Percentiles rank a stretch among this genome's conserved stretches.
Evolutionary conservation across 208 protist species (phyloP).

Genomic region (Endotrypanum monterogeii): DNA sequence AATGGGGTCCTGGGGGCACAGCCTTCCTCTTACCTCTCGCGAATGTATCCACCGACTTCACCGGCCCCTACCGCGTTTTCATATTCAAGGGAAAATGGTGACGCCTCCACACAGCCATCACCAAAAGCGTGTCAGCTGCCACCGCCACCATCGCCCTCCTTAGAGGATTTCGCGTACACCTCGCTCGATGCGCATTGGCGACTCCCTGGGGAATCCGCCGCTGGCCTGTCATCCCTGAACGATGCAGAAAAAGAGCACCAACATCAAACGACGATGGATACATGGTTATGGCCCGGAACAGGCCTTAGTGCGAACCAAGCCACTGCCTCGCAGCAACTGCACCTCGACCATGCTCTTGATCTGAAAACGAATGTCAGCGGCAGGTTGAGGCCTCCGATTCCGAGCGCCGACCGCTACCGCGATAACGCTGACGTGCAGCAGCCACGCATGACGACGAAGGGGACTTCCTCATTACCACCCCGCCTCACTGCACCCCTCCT

Average conservation of each 20-base stretch:
- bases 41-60: background rate
- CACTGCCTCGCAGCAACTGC: conserved; percentile 10
- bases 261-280: conserved; percentile 27
- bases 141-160: conserved; percentile 2
- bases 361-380: background rate
- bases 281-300: conserved; percentile 18
- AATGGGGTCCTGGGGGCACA: background rate
- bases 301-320: background rate
- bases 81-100: background rate
- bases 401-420: conserved; percentile 19
- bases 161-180: background rate
- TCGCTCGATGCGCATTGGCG: conserved; percentile 19
- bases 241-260: conserved; percentile 12
- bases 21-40: background rate
- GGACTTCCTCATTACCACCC: conserved; percentile 9
- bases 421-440: background rate
- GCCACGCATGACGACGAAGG: conserved; percentile 23
- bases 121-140: conserved; percentile 15
- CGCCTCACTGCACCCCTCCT: conserved; percentile 8
- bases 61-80: background rate
- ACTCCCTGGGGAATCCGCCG: background rate
- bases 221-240: background rate
- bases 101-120: background rate
- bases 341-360: conserved; percentile 6
- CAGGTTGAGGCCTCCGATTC: conserved; percentile 10